Evolutionary conservation across 192 early-diverging fungal genomes (phyloP).

Genomic region (Backusella morwellensis): DNA sequence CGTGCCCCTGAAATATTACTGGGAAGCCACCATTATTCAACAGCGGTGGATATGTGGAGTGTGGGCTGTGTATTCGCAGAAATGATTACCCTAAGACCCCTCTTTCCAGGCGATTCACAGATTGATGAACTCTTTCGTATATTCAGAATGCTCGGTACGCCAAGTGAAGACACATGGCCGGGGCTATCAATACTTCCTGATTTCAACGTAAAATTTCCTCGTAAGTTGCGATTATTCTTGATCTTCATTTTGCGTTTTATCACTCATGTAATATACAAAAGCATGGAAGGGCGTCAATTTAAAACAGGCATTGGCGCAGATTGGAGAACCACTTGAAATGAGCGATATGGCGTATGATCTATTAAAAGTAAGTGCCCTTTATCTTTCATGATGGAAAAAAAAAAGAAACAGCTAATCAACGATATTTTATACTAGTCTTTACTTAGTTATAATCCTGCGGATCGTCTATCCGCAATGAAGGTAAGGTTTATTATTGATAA

Average conservation of each 20-base stretch:
- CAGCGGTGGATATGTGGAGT: conserved; percentile 96
- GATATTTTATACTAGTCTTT: conserved; percentile 15
- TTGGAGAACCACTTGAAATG: not conserved
- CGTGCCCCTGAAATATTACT: conserved; percentile 94
- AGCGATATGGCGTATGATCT: conserved; percentile 15
- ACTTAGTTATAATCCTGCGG: conserved; percentile 29
- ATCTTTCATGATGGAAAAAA: not conserved
- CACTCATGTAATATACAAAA: not conserved
- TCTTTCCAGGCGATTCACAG: conserved; percentile 78
- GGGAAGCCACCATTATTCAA: conserved; percentile 87
- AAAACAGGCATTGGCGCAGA: not conserved
- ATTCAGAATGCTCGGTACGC: conserved; percentile 67
- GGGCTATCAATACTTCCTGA: conserved; percentile 49
- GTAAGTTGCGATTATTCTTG: conserved; percentile 19
- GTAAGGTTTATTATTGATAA: conserved; percentile 12
- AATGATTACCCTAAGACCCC: conserved; percentile 73
- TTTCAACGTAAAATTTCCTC: conserved; percentile 49
- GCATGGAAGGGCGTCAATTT: conserved; percentile 20
- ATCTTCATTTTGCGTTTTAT: too few relatives aligned
- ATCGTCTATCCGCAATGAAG: conserved; percentile 31
- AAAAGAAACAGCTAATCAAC: not conserved
- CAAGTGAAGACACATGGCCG: conserved; percentile 64
- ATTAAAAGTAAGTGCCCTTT: conserved; percentile 15
- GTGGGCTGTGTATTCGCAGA: conserved; percentile 98
- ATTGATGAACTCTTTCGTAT: conserved; percentile 63